phyloP scores from a whole-genome alignment of 768 basidiomycete genomes.

The Coprinopsis marcescibilis region DNA sequence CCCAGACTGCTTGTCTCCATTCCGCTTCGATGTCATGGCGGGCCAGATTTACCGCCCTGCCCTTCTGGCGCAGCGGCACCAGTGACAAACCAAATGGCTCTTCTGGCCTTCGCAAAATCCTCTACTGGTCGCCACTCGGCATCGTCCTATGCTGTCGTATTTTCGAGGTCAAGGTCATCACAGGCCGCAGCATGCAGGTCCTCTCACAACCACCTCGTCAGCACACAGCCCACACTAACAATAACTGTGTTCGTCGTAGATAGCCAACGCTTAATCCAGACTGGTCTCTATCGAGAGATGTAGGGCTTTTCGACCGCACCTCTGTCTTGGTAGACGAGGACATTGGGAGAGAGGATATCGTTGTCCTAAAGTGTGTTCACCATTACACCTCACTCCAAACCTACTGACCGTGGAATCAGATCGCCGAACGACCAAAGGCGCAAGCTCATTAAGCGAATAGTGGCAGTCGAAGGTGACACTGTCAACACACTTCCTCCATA shows the following conservation, averaged over 20 bases:
- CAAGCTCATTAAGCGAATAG: slow-evolving; percentile 59
- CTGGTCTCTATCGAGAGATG: slow-evolving; percentile 52
- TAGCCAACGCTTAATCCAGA: slow-evolving; percentile 75
- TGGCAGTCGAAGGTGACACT: slow-evolving; percentile 56
- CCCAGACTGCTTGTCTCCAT: too few relatives aligned
- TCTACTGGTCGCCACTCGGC: slow-evolving; percentile 57
- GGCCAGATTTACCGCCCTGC: not conserved
- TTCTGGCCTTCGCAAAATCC: slow-evolving; percentile 13
- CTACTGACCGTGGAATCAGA: slow-evolving; percentile 26
- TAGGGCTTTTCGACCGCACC: slow-evolving; percentile 57
- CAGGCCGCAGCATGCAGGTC: slow-evolving; percentile 74
- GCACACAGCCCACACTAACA: not conserved
- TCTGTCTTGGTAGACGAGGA: slow-evolving; percentile 29
- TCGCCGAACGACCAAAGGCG: slow-evolving; percentile 52
- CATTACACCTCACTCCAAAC: not conserved
- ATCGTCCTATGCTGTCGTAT: slow-evolving; percentile 44
- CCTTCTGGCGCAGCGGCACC: not conserved
- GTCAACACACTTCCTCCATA: slow-evolving; percentile 69
- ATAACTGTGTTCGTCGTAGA: slow-evolving; percentile 15
- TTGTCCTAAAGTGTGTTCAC: slow-evolving; percentile 46
- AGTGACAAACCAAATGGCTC: not conserved
- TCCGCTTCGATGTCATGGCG: too few relatives aligned
- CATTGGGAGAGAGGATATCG: slow-evolving; percentile 55
- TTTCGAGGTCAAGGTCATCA: slow-evolving; percentile 48
- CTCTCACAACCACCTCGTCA: slow-evolving; percentile 8